These are phyloP conservation scores for Tephrocybe sp. DNA, from an alignment of 768 basidiomycete genomes.

Conservation along the genomic window DNA sequence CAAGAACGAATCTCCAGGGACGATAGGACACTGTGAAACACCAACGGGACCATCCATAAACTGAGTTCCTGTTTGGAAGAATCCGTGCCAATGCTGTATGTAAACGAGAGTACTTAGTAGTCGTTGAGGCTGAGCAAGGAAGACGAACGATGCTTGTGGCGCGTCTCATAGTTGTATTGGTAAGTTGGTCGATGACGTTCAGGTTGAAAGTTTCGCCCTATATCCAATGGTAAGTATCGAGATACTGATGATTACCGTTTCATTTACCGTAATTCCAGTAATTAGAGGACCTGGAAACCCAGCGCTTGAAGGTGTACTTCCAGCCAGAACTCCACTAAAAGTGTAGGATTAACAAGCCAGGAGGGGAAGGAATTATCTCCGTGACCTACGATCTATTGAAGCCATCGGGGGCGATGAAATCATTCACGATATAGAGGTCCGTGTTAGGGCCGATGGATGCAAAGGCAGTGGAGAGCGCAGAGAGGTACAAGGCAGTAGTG, in stretches of 20 bases:
- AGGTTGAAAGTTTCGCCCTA: neutral
- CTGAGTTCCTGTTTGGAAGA: neutral
- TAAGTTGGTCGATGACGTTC: constrained; percentile 2
- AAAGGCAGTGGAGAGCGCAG: too few species aligned
- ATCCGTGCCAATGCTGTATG: constrained; percentile 7
- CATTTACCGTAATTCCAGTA: constrained; percentile 3
- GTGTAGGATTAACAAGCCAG: too few species aligned
- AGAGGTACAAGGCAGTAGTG: too few species aligned
- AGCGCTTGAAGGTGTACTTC: neutral
- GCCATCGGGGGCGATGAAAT: neutral
- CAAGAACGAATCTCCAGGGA: constrained; percentile 2
- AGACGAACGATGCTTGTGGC: constrained; percentile 5
- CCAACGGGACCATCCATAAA: constrained; percentile 4
- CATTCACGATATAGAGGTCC: neutral
- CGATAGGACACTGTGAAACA: constrained; percentile 3
- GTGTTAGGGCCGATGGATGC: too few species aligned
- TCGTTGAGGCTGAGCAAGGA: neutral
- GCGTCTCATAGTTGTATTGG: neutral
- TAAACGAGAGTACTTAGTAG: neutral
- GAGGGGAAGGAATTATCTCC: too few species aligned
- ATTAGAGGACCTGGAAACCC: constrained; percentile 1
- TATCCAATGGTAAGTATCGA: neutral
- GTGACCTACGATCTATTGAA: neutral
- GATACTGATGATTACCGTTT: too few species aligned
- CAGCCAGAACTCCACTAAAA: constrained; percentile 1